Evolutionary conservation across 1,284 basidiomycete genomes (phyloP), one percentile per base, ranked within the genome.

Genomic region (Termitomyces sp.): DNA sequence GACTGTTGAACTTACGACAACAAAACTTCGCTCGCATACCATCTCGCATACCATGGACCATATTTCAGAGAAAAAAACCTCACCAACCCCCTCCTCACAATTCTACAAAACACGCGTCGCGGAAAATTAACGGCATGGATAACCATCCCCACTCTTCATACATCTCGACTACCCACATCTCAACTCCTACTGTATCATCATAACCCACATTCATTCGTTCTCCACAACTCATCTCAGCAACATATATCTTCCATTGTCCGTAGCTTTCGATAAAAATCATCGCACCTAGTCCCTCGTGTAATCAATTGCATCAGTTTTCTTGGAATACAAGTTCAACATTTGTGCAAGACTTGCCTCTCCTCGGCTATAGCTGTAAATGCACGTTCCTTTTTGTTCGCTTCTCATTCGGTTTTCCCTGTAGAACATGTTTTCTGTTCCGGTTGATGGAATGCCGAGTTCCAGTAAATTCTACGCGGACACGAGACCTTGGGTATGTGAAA

Each of bases 171-270:
- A 56, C 45, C 46, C 48, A 48, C 52, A 50, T 53, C 30, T 43
- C 45, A 33, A 33, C 33, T 50, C 51, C 55, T 51, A 40, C 41
- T 55, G 48, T 52, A 56, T 52, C 50, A 58, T 45, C 51, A 47
- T 46, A 12, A 26, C 28, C 15, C 33, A 47, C 45, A 36, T 38
- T 39, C 47, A 48, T 28, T 28, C 17, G 30, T 55, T 52, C 21
- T 13, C 24, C 26, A 15, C 28, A 47, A 41, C 43, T 55, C 61
- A 61, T 61, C 58, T 62, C 61, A 61, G 42, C 61, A 59, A 59
- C 56, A 58, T 55, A 59, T 55, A 50, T 46, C 31, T 44, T 41
- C 50, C 26, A 28, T 38, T 26, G 39, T 41, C 33, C 44, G 44
- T 56, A 56, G 54, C 54, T 51, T 52, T 53, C 40, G 40, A 33